Evolutionary conservation across 164 flowering plant genomes (phyloP), one percentile per base, ranked within the genome.

Genomic region (Tinospora cordifolia): DNA sequence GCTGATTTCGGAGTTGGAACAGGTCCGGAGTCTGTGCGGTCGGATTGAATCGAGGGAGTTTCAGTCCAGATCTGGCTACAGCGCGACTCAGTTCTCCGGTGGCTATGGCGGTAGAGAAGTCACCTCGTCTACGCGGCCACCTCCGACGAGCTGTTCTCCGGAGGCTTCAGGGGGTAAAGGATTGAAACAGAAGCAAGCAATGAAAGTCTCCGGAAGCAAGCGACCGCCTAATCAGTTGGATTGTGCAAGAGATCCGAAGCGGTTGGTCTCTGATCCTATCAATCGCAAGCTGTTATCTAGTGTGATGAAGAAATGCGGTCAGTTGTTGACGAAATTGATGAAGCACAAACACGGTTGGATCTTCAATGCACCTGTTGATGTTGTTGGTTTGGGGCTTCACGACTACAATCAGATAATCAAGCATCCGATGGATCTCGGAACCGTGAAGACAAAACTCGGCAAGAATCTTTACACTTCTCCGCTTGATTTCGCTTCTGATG

Each of bases 361-460:
- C 27, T 92, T 92, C 67, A 87, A 88, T 39, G 36, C 17, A 0
- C 96, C 95, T 0, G 98, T 91, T 2, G 95, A 90, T 77, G 92
- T 82, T 0, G 85, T 75, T 1, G 87, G 82, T 0, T 17, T 91
- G 80, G 85, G 83, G 9, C 87, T 93, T 59, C 93, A 89, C 64
- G 97, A 93, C 75, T 93, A 93, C 69, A 57, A 81, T 41, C 79
- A 79, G 75, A 85, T 93, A 14, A 79, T 93, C 54, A 85, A 83
- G 80, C 70, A 74, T 6, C 97, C 98, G 8, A 93, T 93, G 98
- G 98, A 93, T 87, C 85, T 93, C 1, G 98, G 98, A 1, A 85
- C 93, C 0, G 94, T 89, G 44, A 90, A 89, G 63, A 34, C 77
- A 41, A 92, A 79, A 30, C 70, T 93, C 22, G 71, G 62, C 19